Evolutionary conservation across 1,284 basidiomycete species (phyloP).

Genomic region (Cystobasidiaceae sp.): DNA sequence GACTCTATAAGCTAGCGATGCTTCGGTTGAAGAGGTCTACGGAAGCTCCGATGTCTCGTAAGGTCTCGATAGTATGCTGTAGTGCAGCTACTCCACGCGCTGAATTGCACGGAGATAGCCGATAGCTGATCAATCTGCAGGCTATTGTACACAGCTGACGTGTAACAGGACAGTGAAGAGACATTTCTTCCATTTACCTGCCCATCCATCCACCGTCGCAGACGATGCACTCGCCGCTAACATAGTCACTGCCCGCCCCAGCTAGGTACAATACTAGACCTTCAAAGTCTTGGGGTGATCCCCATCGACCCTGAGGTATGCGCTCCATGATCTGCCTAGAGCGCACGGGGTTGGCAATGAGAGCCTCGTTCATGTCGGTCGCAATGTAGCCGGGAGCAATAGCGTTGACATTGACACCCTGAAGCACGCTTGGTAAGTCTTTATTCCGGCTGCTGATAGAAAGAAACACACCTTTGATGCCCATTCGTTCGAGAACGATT

Average conservation of each 20-base stretch:
- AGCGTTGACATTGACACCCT: slow-evolving; percentile 82
- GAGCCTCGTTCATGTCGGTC: slow-evolving; percentile 82
- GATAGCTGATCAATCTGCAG: no score
- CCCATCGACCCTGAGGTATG: slow-evolving; percentile 89
- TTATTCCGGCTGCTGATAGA: background rate
- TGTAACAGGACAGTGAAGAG: no score
- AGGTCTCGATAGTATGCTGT: no score
- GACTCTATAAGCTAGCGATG: no score
- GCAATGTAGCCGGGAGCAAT: slow-evolving; percentile 87
- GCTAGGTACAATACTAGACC: slow-evolving; percentile 87
- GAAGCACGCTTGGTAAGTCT: slow-evolving; percentile 37
- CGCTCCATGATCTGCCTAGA: slow-evolving; percentile 75
- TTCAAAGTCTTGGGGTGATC: slow-evolving; percentile 77
- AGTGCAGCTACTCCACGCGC: no score
- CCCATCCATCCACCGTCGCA: slow-evolving; percentile 46
- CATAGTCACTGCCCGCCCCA: slow-evolving; percentile 76
- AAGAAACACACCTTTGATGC: slow-evolving; percentile 34
- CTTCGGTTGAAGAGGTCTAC: no score
- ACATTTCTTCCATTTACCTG: slow-evolving; percentile 18
- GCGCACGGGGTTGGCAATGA: slow-evolving; percentile 67
- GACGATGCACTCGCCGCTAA: slow-evolving; percentile 67
- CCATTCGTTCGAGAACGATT: slow-evolving; percentile 60
- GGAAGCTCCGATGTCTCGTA: no score
- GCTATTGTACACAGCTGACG: no score
- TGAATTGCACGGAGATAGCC: no score